Evolutionary conservation across 2,329 filamentous ascomycete genomes (phyloP), one percentile per base, ranked within the genome.

Genomic region (Truncatella angustata): DNA sequence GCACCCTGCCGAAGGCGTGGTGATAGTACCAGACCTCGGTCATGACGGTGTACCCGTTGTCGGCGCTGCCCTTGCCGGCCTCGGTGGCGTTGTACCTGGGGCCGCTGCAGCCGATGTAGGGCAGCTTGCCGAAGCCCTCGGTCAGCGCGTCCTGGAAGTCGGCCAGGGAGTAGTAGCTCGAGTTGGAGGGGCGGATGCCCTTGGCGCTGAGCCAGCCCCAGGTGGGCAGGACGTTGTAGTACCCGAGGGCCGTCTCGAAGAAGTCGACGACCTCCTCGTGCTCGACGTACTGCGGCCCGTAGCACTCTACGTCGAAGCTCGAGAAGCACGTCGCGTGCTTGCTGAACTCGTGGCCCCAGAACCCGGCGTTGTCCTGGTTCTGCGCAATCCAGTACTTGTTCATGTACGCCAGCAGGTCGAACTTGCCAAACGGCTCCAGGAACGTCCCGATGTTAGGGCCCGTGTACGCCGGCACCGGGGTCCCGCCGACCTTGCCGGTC

Each of bases 251-350:
- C 0, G 84, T 86, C 63, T 80, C 73, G 71, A 84, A 86, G 70
- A 80, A 88, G 56, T 86, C 80, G 30, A 84, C 71, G 1, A 87
- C 76, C 21, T 87, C 84, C 54, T 78, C 70, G 66, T 85, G 78
- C 58, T 79, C 48, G 44, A 65, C 63, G 64, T 84, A 82, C 55
- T 73, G 62, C 4, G 82, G 80, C 0, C 82, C 82, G 66, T 86
- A 88, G 76, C 85, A 88, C 26, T 80, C 76, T 5, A 74, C 68
- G 61, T 87, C 82, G 63, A 88, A 87, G 54, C 79, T 86, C 43
- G 77, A 82, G 72, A 73, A 87, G 74, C 85, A 88, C 12, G 84
- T 87, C 3, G 77, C 84, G 67, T 86, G 84, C 72, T 87, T 87
- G 69, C 74, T 78, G 72, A 84, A 87, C 63, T 87, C 84, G 70